These are phyloP conservation scores for Cutaneotrichosporon sp. DNA, from an alignment of 1,284 basidiomycete genomes.

Conservation along the genomic window DNA sequence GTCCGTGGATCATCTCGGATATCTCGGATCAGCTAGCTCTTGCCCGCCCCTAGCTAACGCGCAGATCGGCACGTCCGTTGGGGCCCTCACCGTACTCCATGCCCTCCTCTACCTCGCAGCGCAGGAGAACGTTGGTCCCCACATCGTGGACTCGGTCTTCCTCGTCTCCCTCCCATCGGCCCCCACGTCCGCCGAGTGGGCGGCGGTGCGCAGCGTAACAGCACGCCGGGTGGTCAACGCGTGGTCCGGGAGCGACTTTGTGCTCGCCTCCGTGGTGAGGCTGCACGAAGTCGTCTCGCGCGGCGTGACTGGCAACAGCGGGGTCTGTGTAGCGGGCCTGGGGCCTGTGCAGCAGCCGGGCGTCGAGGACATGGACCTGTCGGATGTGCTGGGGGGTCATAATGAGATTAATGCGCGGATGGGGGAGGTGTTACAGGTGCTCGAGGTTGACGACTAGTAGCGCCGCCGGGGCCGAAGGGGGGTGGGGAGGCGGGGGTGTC, in stretches of 20 bases:
- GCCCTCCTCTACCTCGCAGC: constrained; percentile 53
- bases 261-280: constrained; percentile 53
- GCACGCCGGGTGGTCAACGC: constrained; percentile 53
- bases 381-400: constrained; percentile 45
- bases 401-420: constrained; percentile 46
- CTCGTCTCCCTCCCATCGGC: constrained; percentile 53
- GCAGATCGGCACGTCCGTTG: constrained; percentile 54
- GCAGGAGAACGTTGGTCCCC: constrained; percentile 32
- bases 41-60: no score
- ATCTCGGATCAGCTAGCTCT: no score
- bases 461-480: no score
- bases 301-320: constrained; percentile 43
- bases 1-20: no score
- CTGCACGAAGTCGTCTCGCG: constrained; percentile 52
- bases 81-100: constrained; percentile 53
- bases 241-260: constrained; percentile 52
- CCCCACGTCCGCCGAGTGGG: constrained; percentile 50
- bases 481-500: no score
- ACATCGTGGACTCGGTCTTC: constrained; percentile 54
- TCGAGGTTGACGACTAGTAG: constrained; percentile 43
- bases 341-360: constrained; percentile 46
- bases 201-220: constrained; percentile 49
- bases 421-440: constrained; percentile 40
- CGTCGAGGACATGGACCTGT: constrained; percentile 50
- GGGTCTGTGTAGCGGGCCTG: constrained; percentile 48